Evolutionary conservation across 225 moss, liverwort and hornwort genomes (phyloP).

Genomic region (Straminergon stramineum): DNA sequence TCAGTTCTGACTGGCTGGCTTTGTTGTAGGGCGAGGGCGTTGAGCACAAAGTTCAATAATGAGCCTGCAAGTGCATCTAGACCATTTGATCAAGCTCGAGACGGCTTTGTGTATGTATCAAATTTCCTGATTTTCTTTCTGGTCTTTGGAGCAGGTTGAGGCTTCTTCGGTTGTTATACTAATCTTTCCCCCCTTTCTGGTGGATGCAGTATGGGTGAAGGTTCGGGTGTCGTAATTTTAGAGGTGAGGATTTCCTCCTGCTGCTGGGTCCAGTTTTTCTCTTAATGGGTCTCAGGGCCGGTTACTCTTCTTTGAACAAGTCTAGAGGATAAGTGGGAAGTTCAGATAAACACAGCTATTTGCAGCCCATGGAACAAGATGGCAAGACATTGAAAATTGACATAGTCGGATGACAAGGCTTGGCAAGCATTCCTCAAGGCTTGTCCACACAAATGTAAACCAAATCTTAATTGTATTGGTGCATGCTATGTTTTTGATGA

Average conservation of each 20-base stretch:
- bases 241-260: constrained; percentile 58
- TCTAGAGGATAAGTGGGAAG: not conserved
- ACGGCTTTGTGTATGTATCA: constrained; percentile 88
- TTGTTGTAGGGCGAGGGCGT: constrained; percentile 67
- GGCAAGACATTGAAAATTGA: not conserved
- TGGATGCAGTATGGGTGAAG: constrained; percentile 94
- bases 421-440: not conserved
- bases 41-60: constrained; percentile 85
- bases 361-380: not conserved
- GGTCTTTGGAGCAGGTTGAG: not conserved
- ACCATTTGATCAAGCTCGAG: constrained; percentile 86
- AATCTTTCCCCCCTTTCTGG: not conserved
- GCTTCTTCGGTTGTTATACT: not conserved
- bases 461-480: not conserved
- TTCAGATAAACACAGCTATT: not conserved
- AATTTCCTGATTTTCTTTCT: not conserved
- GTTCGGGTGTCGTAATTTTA: constrained; percentile 80
- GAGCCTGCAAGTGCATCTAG: constrained; percentile 76
- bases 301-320: not conserved
- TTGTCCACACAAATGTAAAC: not conserved
- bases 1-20: not conserved
- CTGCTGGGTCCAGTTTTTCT: not conserved
- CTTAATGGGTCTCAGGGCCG: not conserved
- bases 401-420: not conserved
- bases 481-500: not conserved